Conservation (phyloP, 2,329 filamentous ascomycete genomes). For the Calonectria montana region DNA sequence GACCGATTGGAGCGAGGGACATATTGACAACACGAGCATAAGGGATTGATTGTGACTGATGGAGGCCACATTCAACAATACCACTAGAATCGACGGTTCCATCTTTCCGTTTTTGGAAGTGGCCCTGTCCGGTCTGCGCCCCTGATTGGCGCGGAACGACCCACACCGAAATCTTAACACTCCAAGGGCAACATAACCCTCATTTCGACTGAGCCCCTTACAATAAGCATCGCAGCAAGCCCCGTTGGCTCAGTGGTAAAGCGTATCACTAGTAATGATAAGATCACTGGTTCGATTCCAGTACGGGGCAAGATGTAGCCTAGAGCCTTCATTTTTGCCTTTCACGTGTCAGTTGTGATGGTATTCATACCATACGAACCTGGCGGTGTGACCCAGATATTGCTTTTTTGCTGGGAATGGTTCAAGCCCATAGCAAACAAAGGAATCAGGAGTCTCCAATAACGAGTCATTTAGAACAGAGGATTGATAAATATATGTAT, state of each 20-base stretch:
- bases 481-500: too few relatives aligned
- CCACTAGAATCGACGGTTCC: background rate
- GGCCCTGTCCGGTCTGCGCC: background rate
- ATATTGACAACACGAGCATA: background rate
- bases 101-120: background rate
- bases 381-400: too few relatives aligned
- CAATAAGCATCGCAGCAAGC: conserved; percentile 1
- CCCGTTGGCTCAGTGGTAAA: conserved; percentile 14
- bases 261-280: conserved; percentile 13
- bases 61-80: background rate
- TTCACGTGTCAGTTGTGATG: background rate
- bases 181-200: background rate
- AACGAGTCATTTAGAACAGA: too few relatives aligned
- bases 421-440: too few relatives aligned
- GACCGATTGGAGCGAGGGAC: background rate
- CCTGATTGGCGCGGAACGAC: background rate
- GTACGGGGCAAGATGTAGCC: background rate
- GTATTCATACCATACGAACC: too few relatives aligned
- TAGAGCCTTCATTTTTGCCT: background rate
- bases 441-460: too few relatives aligned
- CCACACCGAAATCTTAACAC: background rate
- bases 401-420: too few relatives aligned
- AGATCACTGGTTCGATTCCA: conserved; percentile 15
- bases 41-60: background rate
- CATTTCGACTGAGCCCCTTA: background rate